Conservation (phyloP, 176 grass and related monocot species). For the Poa pratensis region DNA sequence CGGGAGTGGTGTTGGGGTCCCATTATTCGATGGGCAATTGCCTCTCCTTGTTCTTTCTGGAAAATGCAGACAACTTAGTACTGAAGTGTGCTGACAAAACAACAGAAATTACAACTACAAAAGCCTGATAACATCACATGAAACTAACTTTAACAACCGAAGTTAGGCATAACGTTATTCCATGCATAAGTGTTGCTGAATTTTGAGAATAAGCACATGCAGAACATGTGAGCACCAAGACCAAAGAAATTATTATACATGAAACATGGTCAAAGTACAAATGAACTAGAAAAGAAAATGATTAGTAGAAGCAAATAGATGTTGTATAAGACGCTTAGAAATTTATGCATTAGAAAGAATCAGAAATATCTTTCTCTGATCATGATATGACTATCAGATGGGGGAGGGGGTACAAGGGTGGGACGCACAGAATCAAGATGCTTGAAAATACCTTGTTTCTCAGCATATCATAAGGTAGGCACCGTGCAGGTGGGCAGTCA, state of each 20-base stretch:
- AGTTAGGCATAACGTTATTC: neutral
- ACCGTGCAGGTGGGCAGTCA: conserved; percentile 68
- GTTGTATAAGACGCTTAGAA: neutral
- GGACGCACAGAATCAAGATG: neutral
- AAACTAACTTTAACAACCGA: conserved; percentile 19
- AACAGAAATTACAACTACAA: conserved; percentile 18
- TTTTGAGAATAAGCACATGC: neutral
- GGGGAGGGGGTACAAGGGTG: neutral
- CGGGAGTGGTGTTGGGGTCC: conserved; percentile 75
- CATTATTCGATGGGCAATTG: conserved; percentile 76
- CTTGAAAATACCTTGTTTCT: conserved; percentile 63
- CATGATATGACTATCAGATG: too few species aligned
- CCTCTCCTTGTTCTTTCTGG: conserved; percentile 63
- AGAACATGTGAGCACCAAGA: neutral
- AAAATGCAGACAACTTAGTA: conserved; percentile 39
- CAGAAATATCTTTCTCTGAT: neutral
- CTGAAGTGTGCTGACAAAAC: conserved; percentile 1
- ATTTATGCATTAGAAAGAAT: neutral
- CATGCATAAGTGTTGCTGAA: neutral
- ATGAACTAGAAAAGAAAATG: conserved; percentile 3
- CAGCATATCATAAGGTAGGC: conserved; percentile 63
- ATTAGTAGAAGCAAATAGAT: neutral
- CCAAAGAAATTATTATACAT: conserved; percentile 8
- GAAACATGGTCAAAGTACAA: conserved; percentile 6
- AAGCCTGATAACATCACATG: neutral